Conservation (phyloP, 2,329 filamentous ascomycete genomes). For the Diaporthe ilicicola region DNA sequence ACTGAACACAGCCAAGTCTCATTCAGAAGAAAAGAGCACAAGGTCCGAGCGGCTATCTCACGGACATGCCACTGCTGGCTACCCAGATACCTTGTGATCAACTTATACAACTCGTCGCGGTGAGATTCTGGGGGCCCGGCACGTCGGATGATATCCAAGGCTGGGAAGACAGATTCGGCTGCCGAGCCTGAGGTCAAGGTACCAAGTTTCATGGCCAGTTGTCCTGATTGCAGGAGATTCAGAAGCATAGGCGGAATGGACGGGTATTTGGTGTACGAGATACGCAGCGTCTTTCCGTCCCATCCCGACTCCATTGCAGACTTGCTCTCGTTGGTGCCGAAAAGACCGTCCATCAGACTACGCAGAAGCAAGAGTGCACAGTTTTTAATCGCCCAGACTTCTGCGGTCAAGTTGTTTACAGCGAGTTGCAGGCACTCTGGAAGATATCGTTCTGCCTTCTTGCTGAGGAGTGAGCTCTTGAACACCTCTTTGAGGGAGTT, state of each 20-base stretch:
- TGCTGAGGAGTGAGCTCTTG: slow-evolving; percentile 79
- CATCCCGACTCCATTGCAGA: slow-evolving; percentile 66
- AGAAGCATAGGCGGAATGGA: slow-evolving; percentile 71
- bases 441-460: slow-evolving; percentile 77
- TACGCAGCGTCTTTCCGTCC: slow-evolving; percentile 69
- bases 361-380: slow-evolving; percentile 90
- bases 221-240: slow-evolving; percentile 65
- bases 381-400: slow-evolving; percentile 95
- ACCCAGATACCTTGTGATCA: slow-evolving; percentile 69
- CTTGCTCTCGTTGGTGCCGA: slow-evolving; percentile 80
- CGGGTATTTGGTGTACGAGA: slow-evolving; percentile 76
- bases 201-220: slow-evolving; percentile 51
- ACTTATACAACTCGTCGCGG: slow-evolving; percentile 61
- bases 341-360: slow-evolving; percentile 80
- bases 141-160: slow-evolving; percentile 80
- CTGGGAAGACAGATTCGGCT: slow-evolving; percentile 81
- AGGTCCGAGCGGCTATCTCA: slow-evolving; percentile 80
- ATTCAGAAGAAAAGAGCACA: slow-evolving; percentile 69
- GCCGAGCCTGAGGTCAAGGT: slow-evolving; percentile 43
- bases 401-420: slow-evolving; percentile 78
- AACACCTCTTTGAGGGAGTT: slow-evolving; percentile 95
- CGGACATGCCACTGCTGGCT: slow-evolving; percentile 82
- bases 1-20: slow-evolving; percentile 57
- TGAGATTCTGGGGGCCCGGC: slow-evolving; percentile 70
- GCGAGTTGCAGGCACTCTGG: slow-evolving; percentile 81